Percentiles rank a stretch among this genome's conserved stretches.
These are phyloP conservation scores for Coprinopsis cinerea DNA, from an alignment of 768 basidiomycete genomes.

Conservation along the genomic window DNA sequence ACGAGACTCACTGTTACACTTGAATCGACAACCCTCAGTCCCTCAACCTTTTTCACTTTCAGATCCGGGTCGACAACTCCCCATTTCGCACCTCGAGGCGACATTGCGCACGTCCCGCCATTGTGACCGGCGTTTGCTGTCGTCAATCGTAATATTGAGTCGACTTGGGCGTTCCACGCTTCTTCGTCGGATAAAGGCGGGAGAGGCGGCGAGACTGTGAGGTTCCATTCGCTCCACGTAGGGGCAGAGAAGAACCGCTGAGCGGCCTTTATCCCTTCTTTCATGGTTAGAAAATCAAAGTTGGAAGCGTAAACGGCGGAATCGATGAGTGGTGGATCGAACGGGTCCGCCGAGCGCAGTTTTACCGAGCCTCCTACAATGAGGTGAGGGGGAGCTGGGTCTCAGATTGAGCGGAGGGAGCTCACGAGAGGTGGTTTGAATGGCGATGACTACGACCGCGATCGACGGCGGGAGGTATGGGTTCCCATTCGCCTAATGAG, in stretches of 20 bases:
- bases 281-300: background rate
- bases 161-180: conserved; percentile 4
- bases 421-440: conserved; percentile 14
- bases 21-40: conserved; percentile 13
- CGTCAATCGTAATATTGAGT: conserved; percentile 1
- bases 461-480: too few species aligned
- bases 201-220: background rate
- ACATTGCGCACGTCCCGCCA: conserved; percentile 10
- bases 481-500: background rate
- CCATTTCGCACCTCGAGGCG: conserved; percentile 5
- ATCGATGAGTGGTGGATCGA: conserved; percentile 11
- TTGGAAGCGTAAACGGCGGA: conserved; percentile 4
- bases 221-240: conserved; percentile 7
- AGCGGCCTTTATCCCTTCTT: conserved; percentile 1
- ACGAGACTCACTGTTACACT: conserved; percentile 13
- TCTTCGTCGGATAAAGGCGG: conserved; percentile 6
- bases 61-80: conserved; percentile 14
- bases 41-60: conserved; percentile 9
- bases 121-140: conserved; percentile 1
- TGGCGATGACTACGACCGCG: too few species aligned
- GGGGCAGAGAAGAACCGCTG: conserved; percentile 6
- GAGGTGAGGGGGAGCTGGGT: background rate
- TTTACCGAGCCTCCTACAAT: conserved; percentile 11
- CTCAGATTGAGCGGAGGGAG: background rate
- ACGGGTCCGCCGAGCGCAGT: conserved; percentile 6